These are phyloP conservation scores for Leccinum ochraceum DNA, from an alignment of 768 basidiomycete genomes.

Conservation along the genomic window DNA sequence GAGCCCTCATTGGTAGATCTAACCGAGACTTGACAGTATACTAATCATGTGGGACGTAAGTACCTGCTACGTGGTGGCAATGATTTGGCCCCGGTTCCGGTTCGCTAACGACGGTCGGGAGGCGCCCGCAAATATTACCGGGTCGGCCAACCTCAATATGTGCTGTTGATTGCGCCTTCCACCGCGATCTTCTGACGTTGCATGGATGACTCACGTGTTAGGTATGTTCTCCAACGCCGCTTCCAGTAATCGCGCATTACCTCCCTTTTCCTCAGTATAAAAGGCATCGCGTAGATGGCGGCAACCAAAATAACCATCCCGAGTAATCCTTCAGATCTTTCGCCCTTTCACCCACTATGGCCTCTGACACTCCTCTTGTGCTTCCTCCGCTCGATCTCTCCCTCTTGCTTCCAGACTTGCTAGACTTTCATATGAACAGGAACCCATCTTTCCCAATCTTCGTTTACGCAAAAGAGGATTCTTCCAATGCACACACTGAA, in stretches of 20 bases:
- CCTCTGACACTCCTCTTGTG: neutral
- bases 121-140: neutral
- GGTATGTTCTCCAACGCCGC: neutral
- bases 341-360: constrained; percentile 7
- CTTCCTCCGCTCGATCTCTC: constrained; percentile 29
- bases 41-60: neutral
- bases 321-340: neutral
- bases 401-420: constrained; percentile 25
- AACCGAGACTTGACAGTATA: neutral
- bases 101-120: neutral
- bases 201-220: neutral
- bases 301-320: neutral
- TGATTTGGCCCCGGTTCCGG: neutral
- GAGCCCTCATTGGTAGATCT: neutral
- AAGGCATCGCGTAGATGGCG: neutral
- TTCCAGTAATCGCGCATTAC: neutral
- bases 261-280: neutral
- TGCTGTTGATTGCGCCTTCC: neutral
- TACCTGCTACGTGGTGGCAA: neutral
- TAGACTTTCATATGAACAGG: constrained; percentile 26
- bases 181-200: neutral
- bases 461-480: constrained; percentile 15
- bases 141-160: neutral
- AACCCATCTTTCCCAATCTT: constrained; percentile 29
- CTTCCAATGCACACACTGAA: constrained; percentile 14